phyloP scores from a whole-genome alignment of 805 yeast genomes.

The Candida rishiriensis region DNA sequence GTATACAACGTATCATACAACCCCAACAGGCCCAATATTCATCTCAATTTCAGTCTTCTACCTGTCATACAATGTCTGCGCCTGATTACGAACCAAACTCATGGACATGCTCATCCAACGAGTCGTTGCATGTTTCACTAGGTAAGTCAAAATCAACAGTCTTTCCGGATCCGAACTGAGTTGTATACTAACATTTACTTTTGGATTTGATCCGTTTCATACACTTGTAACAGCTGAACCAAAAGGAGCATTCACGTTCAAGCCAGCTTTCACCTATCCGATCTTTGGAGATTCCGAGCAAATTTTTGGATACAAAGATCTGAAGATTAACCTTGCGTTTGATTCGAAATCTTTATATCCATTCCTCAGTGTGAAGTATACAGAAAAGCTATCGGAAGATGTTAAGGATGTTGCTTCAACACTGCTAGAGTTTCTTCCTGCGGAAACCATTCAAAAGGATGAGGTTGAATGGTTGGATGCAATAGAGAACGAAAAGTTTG shows the following conservation, averaged over 20 bases:
- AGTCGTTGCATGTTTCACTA: constrained; percentile 54
- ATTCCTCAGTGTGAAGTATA: constrained; percentile 55
- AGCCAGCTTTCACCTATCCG: constrained; percentile 85
- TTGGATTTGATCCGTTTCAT: neutral
- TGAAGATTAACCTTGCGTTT: constrained; percentile 63
- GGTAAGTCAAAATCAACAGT: neutral
- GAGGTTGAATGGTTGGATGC: constrained; percentile 64
- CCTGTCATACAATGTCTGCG: constrained; percentile 5
- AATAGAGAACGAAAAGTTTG: constrained; percentile 41
- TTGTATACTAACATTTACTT: neutral
- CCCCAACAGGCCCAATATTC: no score
- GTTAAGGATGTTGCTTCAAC: constrained; percentile 56
- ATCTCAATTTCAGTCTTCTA: no score
- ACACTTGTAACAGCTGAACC: constrained; percentile 39
- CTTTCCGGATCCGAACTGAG: no score
- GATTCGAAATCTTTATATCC: constrained; percentile 75
- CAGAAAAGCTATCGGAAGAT: constrained; percentile 48
- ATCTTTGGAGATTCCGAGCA: constrained; percentile 89
- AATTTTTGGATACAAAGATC: constrained; percentile 75
- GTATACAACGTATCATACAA: no score
- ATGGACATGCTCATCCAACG: constrained; percentile 76
- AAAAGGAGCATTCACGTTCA: constrained; percentile 56
- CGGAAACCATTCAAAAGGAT: constrained; percentile 52
- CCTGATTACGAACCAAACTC: constrained; percentile 29
- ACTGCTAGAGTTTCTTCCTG: constrained; percentile 56